A percentile compares a stretch with the other conserved stretches of the same genome.
These are phyloP conservation scores for Flaveria trinervia DNA, from an alignment of 129 eudicot genomes.

Conservation along the genomic window DNA sequence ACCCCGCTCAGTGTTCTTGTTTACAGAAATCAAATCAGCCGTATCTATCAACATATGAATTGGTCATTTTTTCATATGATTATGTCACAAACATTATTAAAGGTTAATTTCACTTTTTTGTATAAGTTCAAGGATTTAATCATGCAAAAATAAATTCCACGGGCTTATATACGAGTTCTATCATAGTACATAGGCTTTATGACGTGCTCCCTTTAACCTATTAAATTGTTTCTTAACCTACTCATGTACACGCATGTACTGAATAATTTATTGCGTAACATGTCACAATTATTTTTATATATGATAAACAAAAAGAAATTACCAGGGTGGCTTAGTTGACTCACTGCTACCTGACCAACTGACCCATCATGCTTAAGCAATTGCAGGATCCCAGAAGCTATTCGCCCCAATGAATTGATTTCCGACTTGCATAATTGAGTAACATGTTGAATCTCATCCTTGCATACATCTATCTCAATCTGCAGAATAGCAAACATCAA, in stretches of 20 bases:
- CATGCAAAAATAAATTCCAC: neutral
- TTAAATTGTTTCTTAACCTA: neutral
- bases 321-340: slow-evolving; percentile 79
- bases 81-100: neutral
- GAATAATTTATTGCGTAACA: slow-evolving; percentile 5
- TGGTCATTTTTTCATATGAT: neutral
- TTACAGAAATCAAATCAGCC: no score
- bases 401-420: slow-evolving; percentile 76
- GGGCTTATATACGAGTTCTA: neutral
- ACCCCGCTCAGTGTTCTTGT: no score
- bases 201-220: neutral
- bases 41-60: neutral
- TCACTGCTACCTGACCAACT: slow-evolving; percentile 63
- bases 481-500: slow-evolving; percentile 18
- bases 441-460: slow-evolving; percentile 79
- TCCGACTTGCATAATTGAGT: slow-evolving; percentile 66
- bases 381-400: slow-evolving; percentile 70
- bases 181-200: neutral
- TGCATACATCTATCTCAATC: slow-evolving; percentile 81
- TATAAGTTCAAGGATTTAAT: neutral
- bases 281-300: neutral
- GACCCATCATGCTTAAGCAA: slow-evolving; percentile 74
- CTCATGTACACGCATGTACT: neutral
- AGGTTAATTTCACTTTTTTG: neutral
- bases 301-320: slow-evolving; percentile 21